Conservation (phyloP, 192 early-diverging fungal genomes). For the Coemansia sp. region DNA sequence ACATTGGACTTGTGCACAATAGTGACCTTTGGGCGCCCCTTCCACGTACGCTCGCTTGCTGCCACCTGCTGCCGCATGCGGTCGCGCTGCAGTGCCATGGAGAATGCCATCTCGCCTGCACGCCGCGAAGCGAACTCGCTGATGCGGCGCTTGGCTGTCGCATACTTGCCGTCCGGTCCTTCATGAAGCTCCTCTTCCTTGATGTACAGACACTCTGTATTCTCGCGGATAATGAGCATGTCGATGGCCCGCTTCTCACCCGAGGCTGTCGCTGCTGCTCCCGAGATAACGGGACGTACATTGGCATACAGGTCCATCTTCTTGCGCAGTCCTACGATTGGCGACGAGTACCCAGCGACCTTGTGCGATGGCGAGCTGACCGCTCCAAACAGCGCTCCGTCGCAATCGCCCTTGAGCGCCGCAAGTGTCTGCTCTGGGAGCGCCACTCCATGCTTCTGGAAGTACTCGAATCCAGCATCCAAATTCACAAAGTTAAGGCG, state of each 20-base stretch:
- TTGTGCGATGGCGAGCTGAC: slow-evolving; percentile 98
- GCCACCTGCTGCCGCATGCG: slow-evolving; percentile 61
- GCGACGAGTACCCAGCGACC: slow-evolving; percentile 97
- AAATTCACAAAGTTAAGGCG: slow-evolving; percentile 80
- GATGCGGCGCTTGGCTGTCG: slow-evolving; percentile 87
- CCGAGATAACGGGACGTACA: slow-evolving; percentile 88
- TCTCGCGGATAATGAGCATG: slow-evolving; percentile 97
- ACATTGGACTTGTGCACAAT: slow-evolving; percentile 99
- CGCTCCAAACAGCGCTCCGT: slow-evolving; percentile 95
- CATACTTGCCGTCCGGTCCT: slow-evolving; percentile 59
- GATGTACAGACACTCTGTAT: slow-evolving; percentile 90
- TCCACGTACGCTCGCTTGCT: slow-evolving; percentile 63
- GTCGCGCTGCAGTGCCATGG: slow-evolving; percentile 84
- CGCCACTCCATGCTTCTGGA: slow-evolving; percentile 90
- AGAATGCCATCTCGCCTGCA: slow-evolving; percentile 88
- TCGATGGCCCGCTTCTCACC: slow-evolving; percentile 71
- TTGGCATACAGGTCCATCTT: slow-evolving; percentile 96
- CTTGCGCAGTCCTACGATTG: slow-evolving; percentile 96
- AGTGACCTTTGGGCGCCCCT: slow-evolving; percentile 75
- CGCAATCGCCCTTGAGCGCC: slow-evolving; percentile 77
- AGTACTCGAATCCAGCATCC: slow-evolving; percentile 95
- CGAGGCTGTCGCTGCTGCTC: slow-evolving; percentile 53
- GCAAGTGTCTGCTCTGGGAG: slow-evolving; percentile 87
- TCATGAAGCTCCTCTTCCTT: slow-evolving; percentile 56
- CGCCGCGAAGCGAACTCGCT: slow-evolving; percentile 85